A percentile compares a stretch with the other conserved stretches of the same genome.
These are phyloP conservation scores for Raffaelea arxii DNA, from an alignment of 2,329 filamentous ascomycete species.

Conservation along the genomic window DNA sequence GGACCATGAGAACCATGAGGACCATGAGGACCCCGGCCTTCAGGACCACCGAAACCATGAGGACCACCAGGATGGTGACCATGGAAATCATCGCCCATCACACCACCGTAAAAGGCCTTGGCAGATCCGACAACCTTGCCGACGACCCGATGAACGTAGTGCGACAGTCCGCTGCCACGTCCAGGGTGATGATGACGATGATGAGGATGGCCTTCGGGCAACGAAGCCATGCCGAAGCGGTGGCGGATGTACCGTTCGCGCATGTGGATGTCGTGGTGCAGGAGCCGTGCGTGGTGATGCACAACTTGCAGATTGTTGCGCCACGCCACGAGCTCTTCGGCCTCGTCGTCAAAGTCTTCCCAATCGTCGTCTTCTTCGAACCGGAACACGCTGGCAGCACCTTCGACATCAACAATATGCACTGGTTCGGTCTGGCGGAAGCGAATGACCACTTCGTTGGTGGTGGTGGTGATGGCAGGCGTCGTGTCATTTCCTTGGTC, in stretches of 20 bases:
- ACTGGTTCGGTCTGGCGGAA: conserved; percentile 36
- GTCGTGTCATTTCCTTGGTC: conserved; percentile 18
- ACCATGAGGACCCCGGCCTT: neutral
- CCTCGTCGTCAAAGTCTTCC: conserved; percentile 6
- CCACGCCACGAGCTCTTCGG: conserved; percentile 12
- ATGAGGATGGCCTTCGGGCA: conserved; percentile 1
- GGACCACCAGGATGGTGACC: conserved; percentile 5
- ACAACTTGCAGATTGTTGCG: conserved; percentile 7
- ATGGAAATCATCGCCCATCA: conserved; percentile 10
- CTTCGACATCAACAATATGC: conserved; percentile 31
- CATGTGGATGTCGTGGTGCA: conserved; percentile 9
- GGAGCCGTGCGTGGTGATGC: conserved; percentile 4
- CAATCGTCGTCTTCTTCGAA: neutral
- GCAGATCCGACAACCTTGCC: conserved; percentile 27
- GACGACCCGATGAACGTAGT: conserved; percentile 29
- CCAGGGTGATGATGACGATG: neutral
- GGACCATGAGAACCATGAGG: neutral
- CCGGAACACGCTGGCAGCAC: conserved; percentile 23
- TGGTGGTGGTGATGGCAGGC: neutral
- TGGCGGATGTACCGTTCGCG: conserved; percentile 9
- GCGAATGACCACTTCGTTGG: conserved; percentile 26
- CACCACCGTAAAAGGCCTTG: conserved; percentile 21
- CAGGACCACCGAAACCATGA: conserved; percentile 7
- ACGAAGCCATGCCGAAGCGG: conserved; percentile 6
- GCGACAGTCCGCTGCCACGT: conserved; percentile 29